phyloP scores from a whole-genome alignment of 2,329 filamentous ascomycete genomes.

The Pseudocercospora macadamiae region DNA sequence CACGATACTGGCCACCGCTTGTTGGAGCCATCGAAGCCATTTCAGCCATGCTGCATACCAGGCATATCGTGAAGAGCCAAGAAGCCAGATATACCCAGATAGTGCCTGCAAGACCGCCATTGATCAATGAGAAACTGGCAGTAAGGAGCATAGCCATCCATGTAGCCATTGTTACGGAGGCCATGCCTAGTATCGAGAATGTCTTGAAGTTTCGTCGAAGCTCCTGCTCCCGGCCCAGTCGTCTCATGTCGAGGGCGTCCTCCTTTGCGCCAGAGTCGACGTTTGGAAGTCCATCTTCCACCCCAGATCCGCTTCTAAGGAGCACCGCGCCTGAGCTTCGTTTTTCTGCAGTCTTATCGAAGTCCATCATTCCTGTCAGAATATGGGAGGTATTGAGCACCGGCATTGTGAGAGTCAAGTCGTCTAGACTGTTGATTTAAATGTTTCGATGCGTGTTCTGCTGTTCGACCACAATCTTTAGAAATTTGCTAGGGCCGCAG shows the following conservation, averaged over 20 bases:
- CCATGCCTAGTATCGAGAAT: conserved; percentile 15
- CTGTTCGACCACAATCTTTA: too few relatives aligned
- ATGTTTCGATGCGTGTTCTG: too few relatives aligned
- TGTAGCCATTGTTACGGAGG: conserved; percentile 20
- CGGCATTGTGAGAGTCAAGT: not conserved
- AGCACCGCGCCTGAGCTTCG: not conserved
- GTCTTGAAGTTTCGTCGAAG: conserved; percentile 10
- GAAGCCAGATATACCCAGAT: conserved; percentile 25
- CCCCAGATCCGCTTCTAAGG: not conserved
- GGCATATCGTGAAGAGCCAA: conserved; percentile 22
- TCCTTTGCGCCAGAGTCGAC: conserved; percentile 1
- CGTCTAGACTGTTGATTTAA: not conserved
- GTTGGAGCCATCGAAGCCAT: conserved; percentile 35
- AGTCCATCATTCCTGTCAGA: not conserved
- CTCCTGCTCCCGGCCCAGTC: conserved; percentile 15
- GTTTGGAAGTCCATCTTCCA: not conserved
- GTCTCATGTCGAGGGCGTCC: conserved; percentile 19
- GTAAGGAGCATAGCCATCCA: conserved; percentile 30
- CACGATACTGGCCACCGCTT: conserved; percentile 29
- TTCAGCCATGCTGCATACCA: conserved; percentile 31
- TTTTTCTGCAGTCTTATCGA: not conserved
- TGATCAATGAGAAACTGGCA: conserved; percentile 24
- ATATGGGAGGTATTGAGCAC: not conserved
- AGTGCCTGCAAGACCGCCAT: conserved; percentile 29
- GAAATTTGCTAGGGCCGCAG: not conserved